phyloP scores from a whole-genome alignment of 257 asterid genomes.

The Salvia splendens region DNA sequence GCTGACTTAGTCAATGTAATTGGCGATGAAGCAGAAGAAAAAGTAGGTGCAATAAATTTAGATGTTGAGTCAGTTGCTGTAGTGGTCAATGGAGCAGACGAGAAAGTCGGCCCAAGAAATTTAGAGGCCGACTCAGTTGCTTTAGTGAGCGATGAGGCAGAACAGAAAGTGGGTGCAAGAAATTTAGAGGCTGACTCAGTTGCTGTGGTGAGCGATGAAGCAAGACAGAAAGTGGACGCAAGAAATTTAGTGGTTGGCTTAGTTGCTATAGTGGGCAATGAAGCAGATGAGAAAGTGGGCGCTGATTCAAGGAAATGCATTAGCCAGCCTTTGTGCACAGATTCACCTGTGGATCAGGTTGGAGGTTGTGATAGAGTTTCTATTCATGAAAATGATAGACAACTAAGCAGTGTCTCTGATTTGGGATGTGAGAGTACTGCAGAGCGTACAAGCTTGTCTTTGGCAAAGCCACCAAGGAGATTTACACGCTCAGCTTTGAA shows the following conservation, averaged over 20 bases:
- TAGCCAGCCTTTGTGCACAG: slow-evolving; percentile 30
- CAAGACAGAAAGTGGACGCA: not conserved
- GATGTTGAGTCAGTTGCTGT: slow-evolving; percentile 34
- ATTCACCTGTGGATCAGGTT: slow-evolving; percentile 32
- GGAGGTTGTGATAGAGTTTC: slow-evolving; percentile 29
- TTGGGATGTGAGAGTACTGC: slow-evolving; percentile 38
- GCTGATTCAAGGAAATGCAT: slow-evolving; percentile 30
- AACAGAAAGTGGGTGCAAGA: slow-evolving; percentile 27
- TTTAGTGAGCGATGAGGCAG: slow-evolving; percentile 28
- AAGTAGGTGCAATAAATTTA: slow-evolving; percentile 27
- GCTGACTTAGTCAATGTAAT: slow-evolving; percentile 30
- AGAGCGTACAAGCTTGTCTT: slow-evolving; percentile 31
- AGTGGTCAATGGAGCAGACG: slow-evolving; percentile 29
- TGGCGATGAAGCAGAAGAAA: slow-evolving; percentile 28
- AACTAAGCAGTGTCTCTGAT: slow-evolving; percentile 19
- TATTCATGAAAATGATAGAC: slow-evolving; percentile 25
- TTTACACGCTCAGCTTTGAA: slow-evolving; percentile 59
- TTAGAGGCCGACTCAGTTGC: slow-evolving; percentile 20
- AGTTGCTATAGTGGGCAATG: slow-evolving; percentile 27
- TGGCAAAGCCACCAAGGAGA: slow-evolving; percentile 50
- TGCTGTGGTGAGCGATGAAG: not conserved
- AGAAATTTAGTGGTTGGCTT: slow-evolving; percentile 34
- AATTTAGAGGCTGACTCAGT: not conserved
- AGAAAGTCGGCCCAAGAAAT: slow-evolving; percentile 20
- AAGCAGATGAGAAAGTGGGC: slow-evolving; percentile 32